These are phyloP conservation scores for Erythrophleum ivorense DNA, from an alignment of 331 rosid species.

Conservation along the genomic window DNA sequence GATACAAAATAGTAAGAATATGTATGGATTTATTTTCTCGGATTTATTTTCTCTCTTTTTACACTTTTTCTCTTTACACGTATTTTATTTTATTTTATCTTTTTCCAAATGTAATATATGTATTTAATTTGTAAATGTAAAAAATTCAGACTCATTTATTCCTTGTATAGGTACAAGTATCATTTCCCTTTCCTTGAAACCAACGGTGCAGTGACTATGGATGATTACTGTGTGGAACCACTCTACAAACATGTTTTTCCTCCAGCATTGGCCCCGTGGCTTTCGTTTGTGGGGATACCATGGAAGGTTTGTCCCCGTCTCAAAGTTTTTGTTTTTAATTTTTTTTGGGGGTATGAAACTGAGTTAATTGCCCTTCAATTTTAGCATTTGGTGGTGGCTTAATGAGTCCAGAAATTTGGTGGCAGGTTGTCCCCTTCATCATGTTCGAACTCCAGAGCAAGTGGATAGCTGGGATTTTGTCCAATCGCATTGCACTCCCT, in stretches of 20 bases:
- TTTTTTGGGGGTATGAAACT: neutral
- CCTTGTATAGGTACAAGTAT: slow-evolving; percentile 68
- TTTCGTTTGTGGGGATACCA: slow-evolving; percentile 90
- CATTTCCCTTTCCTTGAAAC: slow-evolving; percentile 85
- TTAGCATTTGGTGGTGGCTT: slow-evolving; percentile 5
- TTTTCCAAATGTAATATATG: no score
- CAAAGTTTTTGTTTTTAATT: neutral
- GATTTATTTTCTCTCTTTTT: no score
- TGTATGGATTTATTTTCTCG: no score
- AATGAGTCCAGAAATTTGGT: slow-evolving; percentile 30
- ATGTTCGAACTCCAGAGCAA: slow-evolving; percentile 76
- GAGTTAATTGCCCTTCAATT: neutral
- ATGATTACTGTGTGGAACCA: slow-evolving; percentile 88
- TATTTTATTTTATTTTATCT: no score
- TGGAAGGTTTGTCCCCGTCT: slow-evolving; percentile 62
- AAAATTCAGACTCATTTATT: neutral
- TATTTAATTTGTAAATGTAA: no score
- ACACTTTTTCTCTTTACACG: no score
- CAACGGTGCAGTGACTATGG: slow-evolving; percentile 65
- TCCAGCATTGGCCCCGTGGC: slow-evolving; percentile 79
- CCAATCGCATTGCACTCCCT: slow-evolving; percentile 73
- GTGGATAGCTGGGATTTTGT: slow-evolving; percentile 86
- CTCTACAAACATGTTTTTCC: slow-evolving; percentile 90
- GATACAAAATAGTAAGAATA: no score
- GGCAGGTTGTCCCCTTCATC: slow-evolving; percentile 75